Conservation (phyloP, 2,329 filamentous ascomycete genomes). For the Cephalotrichum gorgonifer region DNA sequence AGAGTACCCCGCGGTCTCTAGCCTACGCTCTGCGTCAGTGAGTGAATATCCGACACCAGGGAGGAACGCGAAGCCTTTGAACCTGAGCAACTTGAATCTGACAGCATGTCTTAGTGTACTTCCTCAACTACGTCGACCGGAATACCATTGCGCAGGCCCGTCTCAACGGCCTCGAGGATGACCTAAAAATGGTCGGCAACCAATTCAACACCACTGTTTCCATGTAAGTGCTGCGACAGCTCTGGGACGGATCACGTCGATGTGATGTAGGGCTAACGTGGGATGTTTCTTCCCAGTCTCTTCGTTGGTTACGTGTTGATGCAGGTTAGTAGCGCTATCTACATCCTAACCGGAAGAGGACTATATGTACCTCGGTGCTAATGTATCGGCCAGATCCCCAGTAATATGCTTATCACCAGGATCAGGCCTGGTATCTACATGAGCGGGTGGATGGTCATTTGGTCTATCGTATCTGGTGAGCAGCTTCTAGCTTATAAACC, state of each 20-base stretch:
- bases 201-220: constrained; percentile 39
- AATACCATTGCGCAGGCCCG: constrained; percentile 37
- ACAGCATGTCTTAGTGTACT: constrained; percentile 29
- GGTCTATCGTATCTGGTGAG: constrained; percentile 22
- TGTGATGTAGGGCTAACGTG: constrained; percentile 8
- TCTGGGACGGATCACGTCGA: no score
- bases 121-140: constrained; percentile 33
- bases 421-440: constrained; percentile 29
- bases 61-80: not conserved
- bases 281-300: constrained; percentile 13
- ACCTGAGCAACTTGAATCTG: not conserved
- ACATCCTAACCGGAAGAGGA: not conserved
- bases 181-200: constrained; percentile 42
- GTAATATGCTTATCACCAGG: constrained; percentile 33
- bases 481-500: not conserved
- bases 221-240: constrained; percentile 15
- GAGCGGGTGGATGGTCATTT: constrained; percentile 29
- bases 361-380: not conserved
- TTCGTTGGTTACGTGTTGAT: constrained; percentile 33
- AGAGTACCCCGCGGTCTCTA: not conserved
- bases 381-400: constrained; percentile 14
- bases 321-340: constrained; percentile 13
- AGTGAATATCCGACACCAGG: not conserved
- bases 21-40: not conserved
- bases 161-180: constrained; percentile 32